Base-by-base conservation (phyloP, 2,329 filamentous ascomycete species). In the Pseudogymnoascus sp. region DNA sequence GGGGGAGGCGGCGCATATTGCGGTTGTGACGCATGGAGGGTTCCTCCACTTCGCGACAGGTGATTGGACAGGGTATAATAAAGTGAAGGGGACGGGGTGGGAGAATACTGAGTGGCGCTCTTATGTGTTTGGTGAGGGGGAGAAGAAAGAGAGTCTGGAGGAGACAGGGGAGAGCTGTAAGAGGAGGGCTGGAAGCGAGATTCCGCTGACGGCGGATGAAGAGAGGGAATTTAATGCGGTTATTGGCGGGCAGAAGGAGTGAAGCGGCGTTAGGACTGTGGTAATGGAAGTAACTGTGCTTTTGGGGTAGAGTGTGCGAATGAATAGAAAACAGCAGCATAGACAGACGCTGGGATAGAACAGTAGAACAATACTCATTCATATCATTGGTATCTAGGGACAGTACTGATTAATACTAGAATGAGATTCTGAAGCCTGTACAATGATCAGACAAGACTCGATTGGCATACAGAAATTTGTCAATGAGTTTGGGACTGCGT, bases 41-140 rank as follows among this genome's bases (percentile, higher is more conserved):
- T 89, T 93, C 69, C 73, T 96, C 70, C 92, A 96, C 74, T 96
- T 91, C 70, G 77, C 96, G 67, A 95, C 90, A 0, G 84, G 92
- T 68, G 91, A 96, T 71, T 96, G 87, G 85, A 79, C 85, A 62
- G 88, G 86, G 2, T 62, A 66, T 28, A 65, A 65, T 13, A 67
- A 65, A 59, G 69, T 69, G 19, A 65, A 62, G 3, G 72, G 71
- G 1, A 74, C 72, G 0, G 71, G 72, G 6, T 74, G 72, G 72
- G 63, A 64, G 40, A 74, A 74, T 64, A 71, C 69, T 0, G 72
- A 74, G 67, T 70, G 62, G 28, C 61, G 72, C 17, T 67, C 64
- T 36, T 74, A 72, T 66, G 61, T 62, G 13, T 74, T 74, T 63
- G 64, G 50, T 3, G 59, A 57, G 17, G 67, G 68, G 50, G 60